These are phyloP conservation scores for Bryum argenteum DNA, from an alignment of 225 moss, liverwort and hornwort genomes.

Conservation along the genomic window DNA sequence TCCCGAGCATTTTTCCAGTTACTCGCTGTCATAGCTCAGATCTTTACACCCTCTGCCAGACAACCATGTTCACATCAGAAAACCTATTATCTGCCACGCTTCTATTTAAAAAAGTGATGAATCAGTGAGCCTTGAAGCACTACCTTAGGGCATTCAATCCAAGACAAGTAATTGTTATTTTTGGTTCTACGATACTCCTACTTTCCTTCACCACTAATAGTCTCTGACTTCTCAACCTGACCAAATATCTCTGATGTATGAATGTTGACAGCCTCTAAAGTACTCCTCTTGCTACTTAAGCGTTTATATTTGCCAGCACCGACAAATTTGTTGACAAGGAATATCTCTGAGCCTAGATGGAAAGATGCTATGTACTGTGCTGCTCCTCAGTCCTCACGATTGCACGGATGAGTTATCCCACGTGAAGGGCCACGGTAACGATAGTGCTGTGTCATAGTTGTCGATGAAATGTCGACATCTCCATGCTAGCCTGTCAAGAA, in stretches of 20 bases:
- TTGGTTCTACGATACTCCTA: constrained; percentile 10
- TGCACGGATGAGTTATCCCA: constrained; percentile 4
- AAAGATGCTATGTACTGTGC: constrained; percentile 10
- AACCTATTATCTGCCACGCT: not conserved
- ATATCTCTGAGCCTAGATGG: constrained; percentile 1
- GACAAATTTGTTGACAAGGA: constrained; percentile 4
- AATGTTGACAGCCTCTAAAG: constrained; percentile 8
- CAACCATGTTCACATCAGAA: constrained; percentile 35
- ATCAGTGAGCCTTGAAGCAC: not conserved
- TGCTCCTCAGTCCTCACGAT: constrained; percentile 13
- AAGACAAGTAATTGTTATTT: not conserved
- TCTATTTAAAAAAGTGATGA: not conserved
- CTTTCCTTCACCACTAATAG: constrained; percentile 19
- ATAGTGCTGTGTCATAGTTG: constrained; percentile 5
- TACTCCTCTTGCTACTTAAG: constrained; percentile 14
- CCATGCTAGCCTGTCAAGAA: constrained; percentile 19
- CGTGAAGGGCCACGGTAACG: constrained; percentile 6
- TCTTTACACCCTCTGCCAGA: constrained; percentile 29
- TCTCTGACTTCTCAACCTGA: constrained; percentile 1
- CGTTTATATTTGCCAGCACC: constrained; percentile 10
- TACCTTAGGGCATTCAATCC: constrained; percentile 1
- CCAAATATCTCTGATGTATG: constrained; percentile 1
- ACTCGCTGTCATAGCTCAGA: constrained; percentile 33
- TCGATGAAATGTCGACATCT: constrained; percentile 27
- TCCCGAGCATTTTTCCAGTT: constrained; percentile 38